Evolutionary conservation across 306 rosid genomes (phyloP), one percentile per base, ranked within the genome.

Genomic region (Prinsepia uniflora): DNA sequence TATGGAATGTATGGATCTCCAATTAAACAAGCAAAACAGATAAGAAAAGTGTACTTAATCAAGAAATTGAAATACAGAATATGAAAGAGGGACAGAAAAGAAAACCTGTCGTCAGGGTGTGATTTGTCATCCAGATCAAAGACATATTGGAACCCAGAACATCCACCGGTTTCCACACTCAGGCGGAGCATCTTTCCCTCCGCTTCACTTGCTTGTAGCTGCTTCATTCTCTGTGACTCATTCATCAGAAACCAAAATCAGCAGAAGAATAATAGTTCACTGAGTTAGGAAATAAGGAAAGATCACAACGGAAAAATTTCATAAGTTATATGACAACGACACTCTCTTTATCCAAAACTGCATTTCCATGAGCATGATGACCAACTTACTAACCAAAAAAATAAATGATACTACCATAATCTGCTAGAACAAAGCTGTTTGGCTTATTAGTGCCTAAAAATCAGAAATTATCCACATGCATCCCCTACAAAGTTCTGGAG

Each of bases 91-190:
- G 14, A 11, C 9, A 5, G 53, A 36, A 65, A 24, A 24, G 30
- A 36, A 43, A 20, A 94, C 97, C 94, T 91, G 71, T 94, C 98
- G 45, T 94, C 97, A 20, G 95, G 77, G 73, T 71, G 85, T 47
- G 83, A 50, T 85, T 72, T 82, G 73, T 84, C 85, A 53, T 90
- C 97, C 68, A 94, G 83, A 83, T 91, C 65, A 65, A 94, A 94
- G 65, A 86, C 96, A 81, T 94, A 91, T 73, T 91, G 97, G 73
- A 94, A 94, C n/a, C 99, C 99, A 55, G 99, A 91, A 82, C 99
- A 94, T 17, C 99, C 99, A 63, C 99, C 99, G 8, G 85, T 91
- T 83, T 94, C 99, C 20, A 91, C 97, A 67, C 97, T 79, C 79
- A 92, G 80, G 6, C 92, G 95, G 59, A 94, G 97, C 86, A 86